Evolutionary conservation across 495 filamentous ascomycete genomes (phyloP), one percentile per base, ranked within the genome.

Genomic region (Elasticomyces elasticus): DNA sequence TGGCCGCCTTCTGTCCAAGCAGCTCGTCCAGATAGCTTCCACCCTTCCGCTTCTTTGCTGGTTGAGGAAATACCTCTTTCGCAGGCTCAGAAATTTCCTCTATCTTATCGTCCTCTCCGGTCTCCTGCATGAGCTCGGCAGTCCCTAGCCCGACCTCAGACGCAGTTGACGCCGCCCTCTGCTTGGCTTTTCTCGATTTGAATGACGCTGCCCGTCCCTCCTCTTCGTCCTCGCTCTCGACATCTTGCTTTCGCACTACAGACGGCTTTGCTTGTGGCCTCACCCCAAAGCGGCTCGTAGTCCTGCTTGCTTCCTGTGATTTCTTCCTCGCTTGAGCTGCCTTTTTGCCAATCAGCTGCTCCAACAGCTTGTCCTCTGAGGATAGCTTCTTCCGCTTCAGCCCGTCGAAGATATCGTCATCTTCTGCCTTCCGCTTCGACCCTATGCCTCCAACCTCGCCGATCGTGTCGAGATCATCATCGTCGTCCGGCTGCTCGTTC

Each of bases 311-410:
- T 44, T 44, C 35, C 27, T 48, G 50, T 15, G 55, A 19, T 19
- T 52, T 62, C 46, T 55, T 58, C 41, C 62, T 54, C 17, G 41
- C 46, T 52, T 62, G 58, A 5, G 59, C 61, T 10, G 56, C 65
- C 37, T 69, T 67, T 49, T 67, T 76, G 15, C 75, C 74, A 12
- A 78, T 62, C 20, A 78, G 58, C 38, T 69, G 69, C 54, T 68
- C 62, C 45, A 63, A 27, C 19, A 78, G 61, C 31, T 65, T 64
- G 25, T 76, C 69, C 38, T 72, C 68, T 10, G 66, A 59, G 20
- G 65, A 64, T 19, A 70, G 61, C 44, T 65, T 63, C 50, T 62
- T 66, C 17, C 65, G 64, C 45, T 67, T 67, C 35, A 67, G 67
- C 67, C 24, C 66, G 60, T 17, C 70, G 38, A 46, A 64, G 67